phyloP scores from a whole-genome alignment of 192 early-diverging fungal genomes.

The Coemansia sp. region DNA sequence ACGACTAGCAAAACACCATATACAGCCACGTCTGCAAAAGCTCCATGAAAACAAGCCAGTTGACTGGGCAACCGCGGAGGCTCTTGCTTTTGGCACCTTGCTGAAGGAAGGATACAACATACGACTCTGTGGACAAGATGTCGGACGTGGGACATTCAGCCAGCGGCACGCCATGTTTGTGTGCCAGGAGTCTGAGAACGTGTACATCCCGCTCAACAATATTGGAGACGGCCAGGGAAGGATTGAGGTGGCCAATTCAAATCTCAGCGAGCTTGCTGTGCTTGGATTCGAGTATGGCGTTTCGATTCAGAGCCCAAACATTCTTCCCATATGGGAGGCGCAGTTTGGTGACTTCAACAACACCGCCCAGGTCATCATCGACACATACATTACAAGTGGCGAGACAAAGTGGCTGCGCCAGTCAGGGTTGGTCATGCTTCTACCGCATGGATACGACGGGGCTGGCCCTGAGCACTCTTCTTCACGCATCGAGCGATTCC shows the following conservation, averaged over 20 bases:
- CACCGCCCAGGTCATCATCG: constrained; percentile 92
- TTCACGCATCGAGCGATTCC: constrained; percentile 89
- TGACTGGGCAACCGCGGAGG: constrained; percentile 97
- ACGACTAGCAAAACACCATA: constrained; percentile 88
- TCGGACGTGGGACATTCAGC: constrained; percentile 96
- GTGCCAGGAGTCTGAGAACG: constrained; percentile 83
- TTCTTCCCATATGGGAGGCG: constrained; percentile 94
- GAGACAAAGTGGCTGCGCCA: constrained; percentile 96
- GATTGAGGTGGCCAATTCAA: constrained; percentile 88
- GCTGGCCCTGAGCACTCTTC: constrained; percentile 95
- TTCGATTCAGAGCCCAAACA: constrained; percentile 84
- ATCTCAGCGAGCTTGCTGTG: constrained; percentile 91
- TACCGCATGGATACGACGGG: constrained; percentile 95
- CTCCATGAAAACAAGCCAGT: constrained; percentile 67
- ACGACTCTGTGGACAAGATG: constrained; percentile 95
- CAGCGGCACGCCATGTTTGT: constrained; percentile 98
- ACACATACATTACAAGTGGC: constrained; percentile 84
- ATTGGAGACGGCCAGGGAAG: constrained; percentile 58
- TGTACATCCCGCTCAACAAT: constrained; percentile 83
- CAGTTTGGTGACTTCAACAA: constrained; percentile 99
- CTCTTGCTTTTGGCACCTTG: constrained; percentile 85
- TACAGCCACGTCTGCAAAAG: constrained; percentile 76
- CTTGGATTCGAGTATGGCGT: constrained; percentile 95
- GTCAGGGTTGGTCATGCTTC: constrained; percentile 85
- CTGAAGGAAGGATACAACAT: constrained; percentile 84